Base-by-base conservation (phyloP, 2,329 filamentous ascomycete species). In the Apiospora koreana region DNA sequence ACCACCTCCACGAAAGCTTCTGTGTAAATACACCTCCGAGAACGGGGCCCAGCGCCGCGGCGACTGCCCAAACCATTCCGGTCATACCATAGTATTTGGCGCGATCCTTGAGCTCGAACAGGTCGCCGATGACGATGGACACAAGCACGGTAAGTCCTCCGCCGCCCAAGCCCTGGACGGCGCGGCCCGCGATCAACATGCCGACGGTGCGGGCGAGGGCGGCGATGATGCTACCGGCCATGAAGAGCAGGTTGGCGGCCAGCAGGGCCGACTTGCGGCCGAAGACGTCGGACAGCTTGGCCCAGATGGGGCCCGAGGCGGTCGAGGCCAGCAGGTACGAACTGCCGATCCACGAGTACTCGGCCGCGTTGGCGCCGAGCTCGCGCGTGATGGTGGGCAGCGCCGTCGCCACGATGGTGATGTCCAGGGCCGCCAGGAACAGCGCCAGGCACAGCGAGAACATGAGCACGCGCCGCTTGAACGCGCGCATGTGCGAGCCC, bases 321-420 rank as follows among this genome's bases (percentile, higher is more conserved):
- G 88, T 87, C 74, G 87, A 87, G 16, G 88, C 88, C 18, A 92
- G 85, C 0, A 91, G 79, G 76, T 89, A 92, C 1, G 89, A 86
- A 35, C 86, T 88, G 1, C 89, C 90, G 69, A 92, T 88, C 90
- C 89, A 92, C n/a, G 87, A 86, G 77, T 91, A 92, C 6, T 87
- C 87, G 25, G 85, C 81, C 5, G 86, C 86, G n/a, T 68, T 65
- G 14, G 87, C 88, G 43, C 86, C 77, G 5, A 91, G 80, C 21
- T 87, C 79, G 3, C 76, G 72, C 16, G 83, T 80, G 64, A 88
- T 87, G 2, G 83, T 84, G 0, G 85, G 85, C 23, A 86, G 81
- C 3, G 85, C 83, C 2, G 85, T 86, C 18, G 85, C 79, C 54
- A 87, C 79, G 71, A 86, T 84, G 2, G 83, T 86, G 54, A 68